These are phyloP conservation scores for Neofusicoccum cordaticola DNA, from an alignment of 2,329 filamentous ascomycete genomes.

Conservation along the genomic window DNA sequence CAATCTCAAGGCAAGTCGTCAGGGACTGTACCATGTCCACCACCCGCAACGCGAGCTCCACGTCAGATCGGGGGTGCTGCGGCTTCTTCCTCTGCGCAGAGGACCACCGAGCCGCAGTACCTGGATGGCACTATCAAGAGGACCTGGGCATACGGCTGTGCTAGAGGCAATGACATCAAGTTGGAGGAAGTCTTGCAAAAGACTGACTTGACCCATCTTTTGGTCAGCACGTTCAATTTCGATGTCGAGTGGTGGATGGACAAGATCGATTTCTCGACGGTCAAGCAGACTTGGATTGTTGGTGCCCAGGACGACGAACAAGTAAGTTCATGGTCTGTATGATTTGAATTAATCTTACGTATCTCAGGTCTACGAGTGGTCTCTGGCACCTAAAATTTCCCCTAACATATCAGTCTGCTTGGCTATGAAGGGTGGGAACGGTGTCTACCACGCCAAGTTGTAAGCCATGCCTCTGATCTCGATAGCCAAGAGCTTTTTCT, in stretches of 20 bases:
- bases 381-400: conserved; percentile 36
- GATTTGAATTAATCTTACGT: background rate
- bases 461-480: background rate
- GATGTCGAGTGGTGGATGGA: conserved; percentile 76
- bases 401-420: conserved; percentile 68
- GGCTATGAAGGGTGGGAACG: conserved; percentile 68
- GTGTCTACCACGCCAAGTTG: conserved; percentile 90
- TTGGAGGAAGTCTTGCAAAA: conserved; percentile 84
- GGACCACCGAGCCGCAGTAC: conserved; percentile 39
- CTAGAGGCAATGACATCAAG: conserved; percentile 72
- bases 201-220: conserved; percentile 67
- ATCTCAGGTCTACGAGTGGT: background rate
- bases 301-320: conserved; percentile 51
- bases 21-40: background rate
- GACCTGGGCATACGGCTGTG: conserved; percentile 69
- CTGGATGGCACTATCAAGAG: conserved; percentile 70
- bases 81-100: background rate
- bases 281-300: conserved; percentile 57
- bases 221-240: conserved; percentile 86
- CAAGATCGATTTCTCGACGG: conserved; percentile 63
- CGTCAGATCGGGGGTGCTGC: background rate
- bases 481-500: background rate
- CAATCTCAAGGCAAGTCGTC: background rate
- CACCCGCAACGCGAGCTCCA: background rate
- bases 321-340: background rate